Conservation (phyloP, 768 basidiomycete genomes). For the Fibroporia radiculosa region DNA sequence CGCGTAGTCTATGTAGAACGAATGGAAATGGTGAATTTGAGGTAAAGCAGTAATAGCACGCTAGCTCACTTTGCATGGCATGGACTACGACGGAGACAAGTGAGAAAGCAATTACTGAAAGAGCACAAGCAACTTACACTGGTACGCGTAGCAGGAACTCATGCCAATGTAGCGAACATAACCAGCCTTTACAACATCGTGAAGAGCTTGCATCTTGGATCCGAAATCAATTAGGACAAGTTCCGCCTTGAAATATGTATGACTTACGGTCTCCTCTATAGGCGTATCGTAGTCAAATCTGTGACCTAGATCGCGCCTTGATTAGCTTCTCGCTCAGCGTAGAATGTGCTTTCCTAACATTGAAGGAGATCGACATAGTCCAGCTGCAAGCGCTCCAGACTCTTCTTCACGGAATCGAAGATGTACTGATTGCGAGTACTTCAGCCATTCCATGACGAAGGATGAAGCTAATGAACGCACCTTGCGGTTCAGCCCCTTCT, state of each 20-base stretch:
- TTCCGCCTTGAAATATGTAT: not conserved
- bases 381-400: constrained; percentile 32
- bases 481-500: constrained; percentile 31
- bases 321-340: no score
- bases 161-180: constrained; percentile 32
- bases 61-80: constrained; percentile 23
- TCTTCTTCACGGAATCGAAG: constrained; percentile 44
- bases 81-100: constrained; percentile 17
- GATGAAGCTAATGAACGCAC: constrained; percentile 15
- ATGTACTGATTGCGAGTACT: constrained; percentile 34
- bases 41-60: not conserved
- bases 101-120: no score
- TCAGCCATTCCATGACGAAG: not conserved
- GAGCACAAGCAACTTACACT: constrained; percentile 14
- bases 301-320: constrained; percentile 15
- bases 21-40: no score
- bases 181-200: constrained; percentile 35
- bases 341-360: no score
- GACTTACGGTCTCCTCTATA: constrained; percentile 27
- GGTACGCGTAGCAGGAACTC: constrained; percentile 26
- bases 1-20: constrained; percentile 26
- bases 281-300: constrained; percentile 34
- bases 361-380: constrained; percentile 57
- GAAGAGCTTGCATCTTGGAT: constrained; percentile 32
- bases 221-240: not conserved